Base-by-base conservation (phyloP, 768 basidiomycete genomes). In the Lentinula boryana region DNA sequence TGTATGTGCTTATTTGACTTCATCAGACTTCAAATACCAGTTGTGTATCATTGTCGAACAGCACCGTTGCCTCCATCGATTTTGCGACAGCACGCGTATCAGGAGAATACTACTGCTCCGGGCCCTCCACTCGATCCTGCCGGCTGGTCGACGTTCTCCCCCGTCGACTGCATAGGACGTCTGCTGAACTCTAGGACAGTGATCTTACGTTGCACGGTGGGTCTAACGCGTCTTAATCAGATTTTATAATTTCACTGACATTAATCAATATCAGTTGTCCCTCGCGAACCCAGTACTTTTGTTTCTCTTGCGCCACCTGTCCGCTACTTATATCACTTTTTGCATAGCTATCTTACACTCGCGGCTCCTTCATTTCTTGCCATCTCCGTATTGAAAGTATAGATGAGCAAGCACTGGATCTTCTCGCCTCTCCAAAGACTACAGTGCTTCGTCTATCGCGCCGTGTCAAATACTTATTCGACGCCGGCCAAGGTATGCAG, bases 281-380 rank as follows among this genome's bases (percentile, higher is more conserved):
- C 64, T 77, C 48, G 73, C 75, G 3, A 72, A 72, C 52, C 76
- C 76, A 5, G 75, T 77, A 63, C 54, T 68, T 63, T 27, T n/a
- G 36, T 41, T 44, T 59, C 40, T 46, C 18, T 35, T 32, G 15
- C 15, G 5, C 5, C 10, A 2, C 12, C 38, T 40, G n/a, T 38
- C 15, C 8, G 18, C 44, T 57, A 31, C 18, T 27, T 8, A 40
- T 16, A 13, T 41, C 23, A 13, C 7, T 31, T 1, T 40, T 2
- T 15, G 41, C 41, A 8, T 21, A 74, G 76, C 66, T 72, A 48
- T 69, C 66, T 21, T 79, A 76, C 58, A 73, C 75, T 7, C 71
- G 77, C 38, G 78, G 77, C 8, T 68, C 75, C 2, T 66, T 74
- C n/a, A 71, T 79, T 23, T 76, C 78, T 9, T 73, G 71, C 54